These are phyloP conservation scores for Malus hybrid DNA, from an alignment of 331 rosid genomes.

Conservation along the genomic window DNA sequence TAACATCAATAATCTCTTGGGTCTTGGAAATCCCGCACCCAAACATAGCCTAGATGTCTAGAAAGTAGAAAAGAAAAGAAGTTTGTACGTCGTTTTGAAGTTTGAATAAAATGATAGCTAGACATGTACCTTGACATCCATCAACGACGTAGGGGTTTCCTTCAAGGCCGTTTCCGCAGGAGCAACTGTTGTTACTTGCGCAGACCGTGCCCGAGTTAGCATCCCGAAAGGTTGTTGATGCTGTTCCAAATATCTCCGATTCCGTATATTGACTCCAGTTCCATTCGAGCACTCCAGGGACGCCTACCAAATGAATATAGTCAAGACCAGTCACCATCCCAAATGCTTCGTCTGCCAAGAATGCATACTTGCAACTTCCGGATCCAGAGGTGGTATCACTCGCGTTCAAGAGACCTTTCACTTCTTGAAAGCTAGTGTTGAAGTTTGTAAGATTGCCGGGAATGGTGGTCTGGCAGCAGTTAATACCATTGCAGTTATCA, in stretches of 20 bases:
- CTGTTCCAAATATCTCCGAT: not conserved
- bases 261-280: not conserved
- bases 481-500: constrained; percentile 1
- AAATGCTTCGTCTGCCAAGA: not conserved
- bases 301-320: not conserved
- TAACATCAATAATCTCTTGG: too few species aligned
- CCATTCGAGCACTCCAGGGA: not conserved
- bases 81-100: not conserved
- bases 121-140: not conserved
- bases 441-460: not conserved
- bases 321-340: not conserved
- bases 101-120: not conserved
- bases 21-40: too few species aligned
- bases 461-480: constrained; percentile 6
- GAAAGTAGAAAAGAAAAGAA: too few species aligned
- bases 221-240: too few species aligned
- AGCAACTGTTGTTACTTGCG: not conserved
- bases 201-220: not conserved
- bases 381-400: too few species aligned
- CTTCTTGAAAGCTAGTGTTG: not conserved
- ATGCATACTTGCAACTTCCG: constrained; percentile 2
- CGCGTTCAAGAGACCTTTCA: too few species aligned
- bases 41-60: too few species aligned
- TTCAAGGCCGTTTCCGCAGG: not conserved
- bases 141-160: constrained; percentile 9